Base-by-base conservation (phyloP, 2,329 filamentous ascomycete species). In the Diaporthe aspalathi region DNA sequence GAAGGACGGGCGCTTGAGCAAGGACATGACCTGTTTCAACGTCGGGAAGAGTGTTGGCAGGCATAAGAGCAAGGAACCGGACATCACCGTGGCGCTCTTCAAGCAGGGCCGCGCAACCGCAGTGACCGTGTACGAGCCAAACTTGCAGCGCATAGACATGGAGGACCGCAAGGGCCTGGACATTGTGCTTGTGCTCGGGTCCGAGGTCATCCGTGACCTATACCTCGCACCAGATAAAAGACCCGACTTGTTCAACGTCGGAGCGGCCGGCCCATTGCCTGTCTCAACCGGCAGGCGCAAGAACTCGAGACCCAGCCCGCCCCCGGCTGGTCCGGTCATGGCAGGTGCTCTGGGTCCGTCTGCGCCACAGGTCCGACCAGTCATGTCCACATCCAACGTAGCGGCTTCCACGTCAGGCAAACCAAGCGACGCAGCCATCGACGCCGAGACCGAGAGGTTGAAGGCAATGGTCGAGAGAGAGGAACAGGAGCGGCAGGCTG, bases 81-180 rank as follows among this genome's bases (percentile, higher is more conserved):
- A 98, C 81, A 98, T 98, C 76, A 95, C 94, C 0, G 87, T 98
- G n/a, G 94, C 94, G 2, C 88, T 98, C 76, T 97, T 95, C 85
- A 91, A 92, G 75, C 87, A 88, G 22, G 85, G 91, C 32, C 82
- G 84, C 60, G 93, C 95, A 76, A 84, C 83, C 45, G 79, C 81
- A 38, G 82, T 98, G 71, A 97, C 95, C 2, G 87, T 99, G 52
- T 98, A 98, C 83, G 93, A 99, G 81, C 93, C 95, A 6, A 98
- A 98, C 79, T 86, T 98, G 78, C 91, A 92, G 73, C 88, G 96
- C 8, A 92, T 98, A 14, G 95, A 98, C 53, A 90, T 98, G 73
- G 94, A 99, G 80, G 96, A 99, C 81, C 90, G 92, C 70, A 98
- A 98, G 80, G 96, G 96, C 0, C 84, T 98, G 5, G 96, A 99